Conservation (phyloP, 148 eudicot species). For the Pharnaceum exiguum region DNA sequence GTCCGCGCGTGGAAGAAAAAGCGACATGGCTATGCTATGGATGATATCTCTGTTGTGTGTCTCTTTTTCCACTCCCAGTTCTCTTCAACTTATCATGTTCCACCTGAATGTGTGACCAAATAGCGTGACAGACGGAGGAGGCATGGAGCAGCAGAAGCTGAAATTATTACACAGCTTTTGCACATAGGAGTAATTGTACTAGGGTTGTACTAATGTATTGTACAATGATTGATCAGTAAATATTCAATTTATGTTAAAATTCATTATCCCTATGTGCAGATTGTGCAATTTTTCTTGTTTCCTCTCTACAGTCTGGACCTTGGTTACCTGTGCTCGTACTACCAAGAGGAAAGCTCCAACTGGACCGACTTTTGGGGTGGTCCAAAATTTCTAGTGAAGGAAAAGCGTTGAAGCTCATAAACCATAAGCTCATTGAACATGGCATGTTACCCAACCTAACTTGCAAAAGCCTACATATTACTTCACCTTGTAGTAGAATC, state of each 20-base stretch:
- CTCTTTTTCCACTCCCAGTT: slow-evolving; percentile 54
- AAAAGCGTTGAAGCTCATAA: too few relatives aligned
- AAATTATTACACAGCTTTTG: slow-evolving; percentile 17
- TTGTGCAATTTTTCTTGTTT: not conserved
- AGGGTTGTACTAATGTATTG: not conserved
- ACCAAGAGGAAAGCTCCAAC: too few relatives aligned
- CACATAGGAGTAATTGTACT: slow-evolving; percentile 7
- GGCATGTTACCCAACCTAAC: too few relatives aligned
- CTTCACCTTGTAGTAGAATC: too few relatives aligned
- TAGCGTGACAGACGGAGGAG: not conserved
- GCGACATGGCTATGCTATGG: slow-evolving; percentile 63
- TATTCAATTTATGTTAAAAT: slow-evolving; percentile 14
- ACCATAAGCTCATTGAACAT: too few relatives aligned
- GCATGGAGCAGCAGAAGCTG: not conserved
- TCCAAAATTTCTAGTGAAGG: not conserved
- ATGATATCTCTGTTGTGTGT: slow-evolving; percentile 82
- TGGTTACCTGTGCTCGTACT: too few relatives aligned
- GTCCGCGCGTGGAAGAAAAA: slow-evolving; percentile 59
- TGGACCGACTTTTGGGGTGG: too few relatives aligned
- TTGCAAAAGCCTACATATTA: too few relatives aligned
- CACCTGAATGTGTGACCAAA: slow-evolving; percentile 27
- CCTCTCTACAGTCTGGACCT: not conserved
- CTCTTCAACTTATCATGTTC: slow-evolving; percentile 19
- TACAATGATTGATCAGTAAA: slow-evolving; percentile 22
- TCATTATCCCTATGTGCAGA: too few relatives aligned